These are phyloP conservation scores for Gracilariopsis chorda DNA, from an alignment of 23 red algal species.

Conservation along the genomic window DNA sequence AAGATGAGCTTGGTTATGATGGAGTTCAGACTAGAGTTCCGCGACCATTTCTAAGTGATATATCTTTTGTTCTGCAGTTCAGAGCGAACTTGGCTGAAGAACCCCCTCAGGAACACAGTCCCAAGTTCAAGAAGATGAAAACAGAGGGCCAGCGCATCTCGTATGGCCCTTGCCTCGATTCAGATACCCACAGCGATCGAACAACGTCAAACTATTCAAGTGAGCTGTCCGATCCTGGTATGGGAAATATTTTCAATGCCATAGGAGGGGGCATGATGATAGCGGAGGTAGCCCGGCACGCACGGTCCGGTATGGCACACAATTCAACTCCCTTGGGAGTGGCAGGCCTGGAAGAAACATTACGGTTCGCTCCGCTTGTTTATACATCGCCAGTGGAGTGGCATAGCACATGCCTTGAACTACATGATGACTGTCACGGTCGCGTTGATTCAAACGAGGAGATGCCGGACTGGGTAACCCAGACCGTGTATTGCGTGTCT, in stretches of 20 bases:
- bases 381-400: background rate
- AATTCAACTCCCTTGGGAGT: slow-evolving; percentile 6
- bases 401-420: background rate
- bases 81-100: background rate
- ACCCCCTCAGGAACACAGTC: too few relatives aligned
- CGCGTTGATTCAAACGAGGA: background rate
- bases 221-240: background rate
- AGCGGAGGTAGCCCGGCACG: background rate
- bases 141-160: too few relatives aligned
- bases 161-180: too few relatives aligned
- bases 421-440: background rate
- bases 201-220: too few relatives aligned
- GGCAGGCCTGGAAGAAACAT: background rate
- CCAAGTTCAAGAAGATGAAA: too few relatives aligned
- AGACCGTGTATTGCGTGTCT: background rate
- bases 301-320: slow-evolving; percentile 2
- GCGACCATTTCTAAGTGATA: slow-evolving; percentile 4
- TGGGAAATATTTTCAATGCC: background rate
- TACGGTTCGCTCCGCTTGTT: background rate
- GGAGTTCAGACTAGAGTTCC: background rate
- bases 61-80: background rate
- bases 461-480: slow-evolving; percentile 24
- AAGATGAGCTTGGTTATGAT: background rate
- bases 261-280: background rate
- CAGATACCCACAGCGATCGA: too few relatives aligned